A percentile compares a stretch with the other conserved stretches of the same genome.
Evolutionary conservation across 805 yeast species (phyloP).

Genomic region (Candida gorgasii): DNA sequence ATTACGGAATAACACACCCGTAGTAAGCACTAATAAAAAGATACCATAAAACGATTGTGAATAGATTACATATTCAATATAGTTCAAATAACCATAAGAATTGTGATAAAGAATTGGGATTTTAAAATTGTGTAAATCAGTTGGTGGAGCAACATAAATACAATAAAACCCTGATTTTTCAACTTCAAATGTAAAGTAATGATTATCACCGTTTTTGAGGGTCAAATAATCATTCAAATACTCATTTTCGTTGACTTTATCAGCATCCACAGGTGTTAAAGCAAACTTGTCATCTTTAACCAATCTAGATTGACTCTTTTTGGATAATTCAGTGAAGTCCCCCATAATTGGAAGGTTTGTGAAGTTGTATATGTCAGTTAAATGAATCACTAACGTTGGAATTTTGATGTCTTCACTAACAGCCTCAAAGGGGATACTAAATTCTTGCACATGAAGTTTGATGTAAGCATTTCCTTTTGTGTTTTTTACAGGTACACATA

Average conservation of each 20-base stretch:
- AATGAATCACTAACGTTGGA: conserved; percentile 27
- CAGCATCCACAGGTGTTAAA: not conserved
- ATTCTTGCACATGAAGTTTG: conserved; percentile 1
- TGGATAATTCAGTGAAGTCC: conserved; percentile 12
- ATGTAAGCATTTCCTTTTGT: conserved; percentile 8
- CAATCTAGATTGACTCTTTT: not conserved
- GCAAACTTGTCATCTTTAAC: conserved; percentile 12
- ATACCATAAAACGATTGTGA: conserved; percentile 17
- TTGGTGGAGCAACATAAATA: conserved; percentile 29
- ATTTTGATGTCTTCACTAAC: conserved; percentile 12
- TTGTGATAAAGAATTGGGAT: conserved; percentile 23
- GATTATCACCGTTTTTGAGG: conserved; percentile 9
- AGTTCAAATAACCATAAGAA: conserved; percentile 28
- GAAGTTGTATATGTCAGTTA: conserved; percentile 23
- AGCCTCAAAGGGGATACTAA: not conserved
- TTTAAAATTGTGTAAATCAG: conserved; percentile 9
- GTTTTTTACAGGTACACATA: conserved; percentile 11
- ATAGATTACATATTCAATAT: conserved; percentile 18
- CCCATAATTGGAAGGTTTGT: conserved; percentile 20
- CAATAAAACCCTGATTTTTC: conserved; percentile 30
- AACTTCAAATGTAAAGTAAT: conserved; percentile 14
- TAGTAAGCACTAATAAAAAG: conserved; percentile 18
- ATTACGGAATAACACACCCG: conserved; percentile 25
- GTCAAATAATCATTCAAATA: conserved; percentile 5
- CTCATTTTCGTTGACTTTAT: not conserved